Conservation (phyloP, 345 rosid genomes). For the Sonneratia caseolaris region DNA sequence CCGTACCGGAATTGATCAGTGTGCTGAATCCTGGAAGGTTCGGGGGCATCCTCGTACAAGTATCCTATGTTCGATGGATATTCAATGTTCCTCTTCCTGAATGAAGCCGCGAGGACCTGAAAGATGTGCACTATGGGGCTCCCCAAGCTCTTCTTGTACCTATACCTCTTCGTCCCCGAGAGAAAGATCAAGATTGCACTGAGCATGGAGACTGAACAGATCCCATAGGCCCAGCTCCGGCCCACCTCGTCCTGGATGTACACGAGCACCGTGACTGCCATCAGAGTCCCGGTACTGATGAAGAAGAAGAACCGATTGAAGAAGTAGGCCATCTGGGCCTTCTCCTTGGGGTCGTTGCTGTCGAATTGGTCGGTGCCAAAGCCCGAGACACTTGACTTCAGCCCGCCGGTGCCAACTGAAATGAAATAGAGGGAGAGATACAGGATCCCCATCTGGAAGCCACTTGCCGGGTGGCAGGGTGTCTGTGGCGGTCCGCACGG, state of each 20-base stretch:
- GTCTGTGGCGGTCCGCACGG: slow-evolving; percentile 29
- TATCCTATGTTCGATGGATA: slow-evolving; percentile 34
- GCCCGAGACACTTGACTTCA: slow-evolving; percentile 62
- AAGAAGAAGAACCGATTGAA: slow-evolving; percentile 57
- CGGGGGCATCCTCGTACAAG: slow-evolving; percentile 44
- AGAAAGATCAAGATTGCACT: slow-evolving; percentile 44
- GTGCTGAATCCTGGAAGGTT: slow-evolving; percentile 42
- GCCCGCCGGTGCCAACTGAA: slow-evolving; percentile 61
- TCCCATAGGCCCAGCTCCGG: slow-evolving; percentile 50
- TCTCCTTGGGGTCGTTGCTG: slow-evolving; percentile 49
- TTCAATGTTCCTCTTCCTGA: slow-evolving; percentile 39
- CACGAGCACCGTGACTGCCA: slow-evolving; percentile 59
- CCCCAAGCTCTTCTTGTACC: slow-evolving; percentile 68
- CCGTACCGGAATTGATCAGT: slow-evolving; percentile 52
- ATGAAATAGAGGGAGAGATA: slow-evolving; percentile 49
- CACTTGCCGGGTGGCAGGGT: slow-evolving; percentile 40
- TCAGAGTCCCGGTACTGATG: slow-evolving; percentile 43
- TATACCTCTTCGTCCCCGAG: slow-evolving; percentile 46
- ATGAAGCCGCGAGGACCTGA: slow-evolving; percentile 62
- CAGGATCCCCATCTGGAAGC: slow-evolving; percentile 62
- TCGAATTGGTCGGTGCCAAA: slow-evolving; percentile 64
- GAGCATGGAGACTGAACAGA: slow-evolving; percentile 55
- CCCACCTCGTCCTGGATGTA: slow-evolving; percentile 54
- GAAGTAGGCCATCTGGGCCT: slow-evolving; percentile 48
- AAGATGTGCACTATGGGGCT: slow-evolving; percentile 72